phyloP scores from a whole-genome alignment of 2,329 filamentous ascomycete species.

The Furcasterigmium sp. region DNA sequence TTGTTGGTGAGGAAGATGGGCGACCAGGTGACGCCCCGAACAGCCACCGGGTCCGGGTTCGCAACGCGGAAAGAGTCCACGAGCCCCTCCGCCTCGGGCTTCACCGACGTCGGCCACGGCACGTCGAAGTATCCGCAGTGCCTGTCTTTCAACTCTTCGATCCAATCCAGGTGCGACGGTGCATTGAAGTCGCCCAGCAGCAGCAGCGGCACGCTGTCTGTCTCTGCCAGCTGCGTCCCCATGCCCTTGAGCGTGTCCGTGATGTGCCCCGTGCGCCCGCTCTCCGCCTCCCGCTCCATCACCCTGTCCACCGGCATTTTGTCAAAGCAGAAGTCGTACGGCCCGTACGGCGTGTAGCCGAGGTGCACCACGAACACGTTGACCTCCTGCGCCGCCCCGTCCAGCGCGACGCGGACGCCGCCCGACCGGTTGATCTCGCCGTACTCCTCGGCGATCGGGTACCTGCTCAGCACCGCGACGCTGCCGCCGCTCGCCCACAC shows the following conservation, averaged over 20 bases:
- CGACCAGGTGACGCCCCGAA: constrained; percentile 33
- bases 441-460: constrained; percentile 27
- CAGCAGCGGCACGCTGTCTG: constrained; percentile 27
- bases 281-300: constrained; percentile 23
- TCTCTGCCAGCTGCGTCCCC: constrained; percentile 20
- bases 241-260: constrained; percentile 26
- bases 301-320: constrained; percentile 25
- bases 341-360: constrained; percentile 32
- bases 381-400: constrained; percentile 22
- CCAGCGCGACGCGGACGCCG: constrained; percentile 27
- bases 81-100: constrained; percentile 26
- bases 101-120: constrained; percentile 31
- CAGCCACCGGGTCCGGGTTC: constrained; percentile 25
- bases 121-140: constrained; percentile 29
- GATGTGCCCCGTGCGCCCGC: constrained; percentile 30
- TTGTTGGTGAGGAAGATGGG: constrained; percentile 28
- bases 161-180: constrained; percentile 37
- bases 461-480: constrained; percentile 29
- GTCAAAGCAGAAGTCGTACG: constrained; percentile 36
- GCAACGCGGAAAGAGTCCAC: constrained; percentile 33
- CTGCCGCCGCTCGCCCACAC: constrained; percentile 24
- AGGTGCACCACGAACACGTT: constrained; percentile 31
- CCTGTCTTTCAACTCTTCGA: constrained; percentile 21
- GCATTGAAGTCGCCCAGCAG: constrained; percentile 37
- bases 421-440: constrained; percentile 19